Base-by-base conservation (phyloP, 2,329 filamentous ascomycete genomes). In the Fusarium chlamydosporum region DNA sequence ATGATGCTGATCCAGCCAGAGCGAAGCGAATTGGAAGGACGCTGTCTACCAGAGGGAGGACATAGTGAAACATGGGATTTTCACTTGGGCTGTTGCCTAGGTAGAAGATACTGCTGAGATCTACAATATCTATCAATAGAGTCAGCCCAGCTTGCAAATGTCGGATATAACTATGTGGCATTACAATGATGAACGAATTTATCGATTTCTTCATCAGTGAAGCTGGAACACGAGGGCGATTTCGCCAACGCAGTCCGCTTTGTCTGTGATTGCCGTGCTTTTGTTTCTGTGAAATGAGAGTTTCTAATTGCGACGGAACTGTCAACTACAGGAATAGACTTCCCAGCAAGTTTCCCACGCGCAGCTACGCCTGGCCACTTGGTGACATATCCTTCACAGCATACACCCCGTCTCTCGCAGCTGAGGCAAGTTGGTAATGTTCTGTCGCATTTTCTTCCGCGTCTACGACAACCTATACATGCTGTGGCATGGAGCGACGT, bases 1-100 rank as follows among this genome's bases (percentile, higher is more conserved):
- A 65, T 3, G 58, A 65, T 37, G 61, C 51, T 1, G 61, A 57
- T 3, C 38, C 58, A 20, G 58, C 58, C 5, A 65, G 53, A 11
- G 61, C 51, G 10, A 47, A 65, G 11, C 61, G 61, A 6, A 65
- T 63, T 1, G 61, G 52, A 15, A 58, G 45, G 2, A 42, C n/a
- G 1, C 12, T 65, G 15, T 42, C 20, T 46, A 65, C 34, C 1
- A 65, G n/a, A 7, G 61, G 61, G 4, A 65, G 58, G 2, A 65
- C 58, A 27, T 65, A 65, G 47, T 37, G 51, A 15, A 65, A 65
- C 51, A 63, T 63, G 16, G 61, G 61, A 1, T 65, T 65, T 1
- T 63, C 61, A 7, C 58, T 47, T 1, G 58, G 58, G 4, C 58
- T 45, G 9, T 34, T 57, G n/a, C 61, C 61, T 0, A 65, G 51